Conservation (phyloP, 768 basidiomycete genomes). For the Boletales sp. region DNA sequence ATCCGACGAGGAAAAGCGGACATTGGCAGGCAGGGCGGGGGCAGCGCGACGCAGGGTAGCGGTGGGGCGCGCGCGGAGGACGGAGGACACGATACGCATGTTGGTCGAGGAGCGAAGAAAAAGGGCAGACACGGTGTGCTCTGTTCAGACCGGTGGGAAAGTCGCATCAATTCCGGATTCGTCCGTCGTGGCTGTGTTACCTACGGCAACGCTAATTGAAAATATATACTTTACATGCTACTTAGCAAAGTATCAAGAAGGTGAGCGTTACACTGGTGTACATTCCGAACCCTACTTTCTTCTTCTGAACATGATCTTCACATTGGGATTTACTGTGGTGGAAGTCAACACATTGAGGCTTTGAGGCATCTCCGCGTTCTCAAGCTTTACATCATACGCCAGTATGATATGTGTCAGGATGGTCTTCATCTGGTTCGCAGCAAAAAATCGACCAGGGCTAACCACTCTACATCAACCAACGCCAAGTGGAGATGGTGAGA, state of each 20-base stretch:
- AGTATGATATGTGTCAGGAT: constrained; percentile 42
- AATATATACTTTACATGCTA: too few species aligned
- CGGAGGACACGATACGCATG: constrained; percentile 61
- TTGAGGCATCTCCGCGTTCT: not conserved
- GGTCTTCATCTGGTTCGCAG: constrained; percentile 40
- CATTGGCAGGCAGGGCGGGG: constrained; percentile 37
- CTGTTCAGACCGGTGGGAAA: constrained; percentile 11
- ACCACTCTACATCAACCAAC: not conserved
- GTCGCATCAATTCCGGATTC: constrained; percentile 11
- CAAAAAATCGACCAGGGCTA: constrained; percentile 38
- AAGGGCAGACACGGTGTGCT: not conserved
- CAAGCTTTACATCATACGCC: constrained; percentile 9
- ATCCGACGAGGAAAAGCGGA: constrained; percentile 41
- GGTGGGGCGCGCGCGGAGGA: constrained; percentile 60
- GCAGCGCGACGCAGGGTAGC: constrained; percentile 39
- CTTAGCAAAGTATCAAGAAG: too few species aligned
- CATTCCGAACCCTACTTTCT: not conserved
- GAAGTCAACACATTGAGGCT: not conserved
- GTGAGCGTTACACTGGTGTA: too few species aligned
- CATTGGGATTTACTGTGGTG: not conserved
- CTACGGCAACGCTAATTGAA: too few species aligned
- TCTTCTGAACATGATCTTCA: constrained; percentile 1
- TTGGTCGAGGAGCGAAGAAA: constrained; percentile 20
- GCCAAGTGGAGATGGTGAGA: not conserved
- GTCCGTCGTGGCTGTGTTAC: constrained; percentile 19